Evolutionary conservation across 2,329 filamentous ascomycete species (phyloP), one percentile per base, ranked within the genome.

Genomic region (Aspergillus brasiliensis): DNA sequence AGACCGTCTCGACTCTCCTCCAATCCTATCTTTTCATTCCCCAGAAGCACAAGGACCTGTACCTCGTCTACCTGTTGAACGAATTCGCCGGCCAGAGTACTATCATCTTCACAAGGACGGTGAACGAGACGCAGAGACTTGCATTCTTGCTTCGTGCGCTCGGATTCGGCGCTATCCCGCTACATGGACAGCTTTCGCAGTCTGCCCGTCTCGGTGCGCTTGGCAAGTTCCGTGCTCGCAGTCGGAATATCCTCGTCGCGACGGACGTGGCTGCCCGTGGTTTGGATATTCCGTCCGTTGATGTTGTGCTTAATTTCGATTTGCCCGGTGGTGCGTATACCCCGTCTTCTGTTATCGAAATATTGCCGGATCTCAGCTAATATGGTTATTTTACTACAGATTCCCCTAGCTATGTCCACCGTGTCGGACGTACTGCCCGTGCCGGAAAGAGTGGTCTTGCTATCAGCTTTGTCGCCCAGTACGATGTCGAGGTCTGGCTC

Each of bases 241-340:
- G 84, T n/a, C 84, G 92, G 44, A 87, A 96, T 65, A 94, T 99
- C 40, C 85, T 99, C 3, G 70, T 97, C 3, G 92, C 92, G 2
- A 97, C 93, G 0, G 93, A 97, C 74, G 91, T 97, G n/a, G 93
- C 93, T 1, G 91, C 93, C 1, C 88, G 93, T 73, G 94, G 93
- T 82, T 83, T 97, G 6, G 93, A 97, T 80, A 96, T 97, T 49
- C 92, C 92, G 11, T 89, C 87, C n/a, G 92, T 97, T 11, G 92
- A 96, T 65, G 80, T 94, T 0, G 91, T 97, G 2, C 75, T 97
- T 65, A 97, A 97, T 77, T 91, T 88, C 66, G 92, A 97, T 70
- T 78, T 97, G 2, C 91, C 92, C 0, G 85, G 87, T 19, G 91
- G 96, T 76, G 91, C 38, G 49, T 52, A 6, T 25, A 7, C 19